A percentile compares a stretch with the other conserved stretches of the same genome.
phyloP scores from a whole-genome alignment of 2,329 filamentous ascomycete genomes.

The Calonectria crousiana region DNA sequence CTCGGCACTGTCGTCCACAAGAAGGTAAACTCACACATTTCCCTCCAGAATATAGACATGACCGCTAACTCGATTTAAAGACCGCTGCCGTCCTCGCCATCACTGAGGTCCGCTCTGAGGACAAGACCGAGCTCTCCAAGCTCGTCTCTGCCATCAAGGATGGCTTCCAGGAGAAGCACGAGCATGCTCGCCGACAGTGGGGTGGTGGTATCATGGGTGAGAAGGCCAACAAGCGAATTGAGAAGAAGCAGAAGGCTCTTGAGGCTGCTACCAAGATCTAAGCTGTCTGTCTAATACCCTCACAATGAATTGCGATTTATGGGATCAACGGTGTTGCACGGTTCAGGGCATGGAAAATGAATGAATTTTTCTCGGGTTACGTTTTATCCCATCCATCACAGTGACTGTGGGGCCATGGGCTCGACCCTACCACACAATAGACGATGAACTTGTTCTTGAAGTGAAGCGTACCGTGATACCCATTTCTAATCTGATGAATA shows the following conservation, averaged over 20 bases:
- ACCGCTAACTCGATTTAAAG: constrained; percentile 62
- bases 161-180: constrained; percentile 95
- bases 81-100: constrained; percentile 95
- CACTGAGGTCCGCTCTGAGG: constrained; percentile 97
- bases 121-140: constrained; percentile 98
- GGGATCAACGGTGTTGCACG: constrained; percentile 56
- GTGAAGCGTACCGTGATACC: constrained; percentile 21
- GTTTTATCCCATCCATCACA: constrained; percentile 45
- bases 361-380: constrained; percentile 54
- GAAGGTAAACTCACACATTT: constrained; percentile 72
- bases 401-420: constrained; percentile 43
- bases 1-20: constrained; percentile 99
- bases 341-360: constrained; percentile 58
- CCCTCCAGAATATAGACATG: too few relatives aligned
- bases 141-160: constrained; percentile 97
- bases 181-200: constrained; percentile 93
- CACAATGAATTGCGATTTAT: constrained; percentile 54
- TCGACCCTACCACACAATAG: constrained; percentile 57
- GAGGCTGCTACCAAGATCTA: constrained; percentile 99
- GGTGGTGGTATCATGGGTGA: constrained; percentile 99
- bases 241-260: constrained; percentile 94
- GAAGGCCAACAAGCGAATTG: constrained; percentile 84
- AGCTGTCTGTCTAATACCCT: constrained; percentile 55
- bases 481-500: not conserved
- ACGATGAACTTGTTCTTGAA: constrained; percentile 46